Evolutionary conservation across 202 grass and related monocot genomes (phyloP).

Genomic region (Zoysia matrella): DNA sequence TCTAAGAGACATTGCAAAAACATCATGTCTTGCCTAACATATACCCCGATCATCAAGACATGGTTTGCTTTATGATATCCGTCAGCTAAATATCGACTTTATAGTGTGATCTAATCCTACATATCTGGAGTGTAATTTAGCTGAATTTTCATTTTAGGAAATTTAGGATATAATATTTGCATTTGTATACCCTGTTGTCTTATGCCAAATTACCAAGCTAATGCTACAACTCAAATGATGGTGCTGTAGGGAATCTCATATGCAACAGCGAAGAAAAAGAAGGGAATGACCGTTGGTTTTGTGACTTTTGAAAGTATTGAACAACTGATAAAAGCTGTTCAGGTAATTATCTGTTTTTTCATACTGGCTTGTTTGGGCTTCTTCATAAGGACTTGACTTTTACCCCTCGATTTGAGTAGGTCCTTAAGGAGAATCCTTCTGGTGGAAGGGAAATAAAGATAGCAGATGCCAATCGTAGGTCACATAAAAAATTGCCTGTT

Average conservation of each 20-base stretch:
- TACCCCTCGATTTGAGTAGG: slow-evolving; percentile 46
- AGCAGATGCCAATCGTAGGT: slow-evolving; percentile 78
- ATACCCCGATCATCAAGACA: background rate
- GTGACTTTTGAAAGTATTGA: slow-evolving; percentile 71
- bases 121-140: background rate
- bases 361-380: slow-evolving; percentile 9
- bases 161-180: slow-evolving; percentile 6
- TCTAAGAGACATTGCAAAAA: background rate
- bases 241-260: slow-evolving; percentile 73
- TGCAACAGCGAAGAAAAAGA: slow-evolving; percentile 82
- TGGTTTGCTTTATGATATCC: background rate
- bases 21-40: background rate
- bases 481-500: slow-evolving; percentile 56
- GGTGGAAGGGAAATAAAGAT: slow-evolving; percentile 89
- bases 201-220: background rate
- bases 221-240: slow-evolving; percentile 23
- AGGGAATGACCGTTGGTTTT: slow-evolving; percentile 95
- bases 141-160: background rate
- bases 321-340: slow-evolving; percentile 65
- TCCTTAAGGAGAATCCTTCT: slow-evolving; percentile 62
- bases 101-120: background rate
- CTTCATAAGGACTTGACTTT: slow-evolving; percentile 5
- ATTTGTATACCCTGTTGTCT: background rate
- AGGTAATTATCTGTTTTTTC: slow-evolving; percentile 55
- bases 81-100: background rate